Conservation (phyloP, 2,329 filamentous ascomycete species). For the Phyllosticta paracitricarpa region DNA sequence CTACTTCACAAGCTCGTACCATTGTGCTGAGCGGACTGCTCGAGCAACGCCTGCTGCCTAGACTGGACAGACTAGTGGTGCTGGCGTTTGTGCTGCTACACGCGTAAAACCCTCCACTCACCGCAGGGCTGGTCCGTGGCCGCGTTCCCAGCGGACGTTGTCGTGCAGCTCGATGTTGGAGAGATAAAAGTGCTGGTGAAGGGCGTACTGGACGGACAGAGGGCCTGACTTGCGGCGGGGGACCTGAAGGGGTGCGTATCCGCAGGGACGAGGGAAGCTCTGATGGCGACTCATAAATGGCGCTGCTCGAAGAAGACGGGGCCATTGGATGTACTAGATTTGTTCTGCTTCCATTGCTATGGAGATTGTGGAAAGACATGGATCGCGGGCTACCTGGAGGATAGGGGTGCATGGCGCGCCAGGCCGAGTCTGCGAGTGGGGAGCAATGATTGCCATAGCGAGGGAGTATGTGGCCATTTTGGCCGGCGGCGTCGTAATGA, state of each 20-base stretch:
- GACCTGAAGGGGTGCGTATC: background rate
- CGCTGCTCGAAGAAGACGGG: background rate
- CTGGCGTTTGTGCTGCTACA: background rate
- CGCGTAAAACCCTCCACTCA: background rate
- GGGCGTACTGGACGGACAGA: background rate
- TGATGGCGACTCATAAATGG: background rate
- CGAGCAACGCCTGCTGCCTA: background rate
- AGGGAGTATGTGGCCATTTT: slow-evolving; percentile 11
- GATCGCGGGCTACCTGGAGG: slow-evolving; percentile 6
- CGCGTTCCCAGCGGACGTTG: background rate
- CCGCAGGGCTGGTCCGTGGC: background rate
- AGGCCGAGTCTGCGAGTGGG: slow-evolving; percentile 17
- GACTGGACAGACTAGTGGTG: background rate
- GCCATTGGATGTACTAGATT: background rate
- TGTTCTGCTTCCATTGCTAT: background rate
- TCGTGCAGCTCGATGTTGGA: slow-evolving; percentile 2
- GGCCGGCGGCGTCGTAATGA: slow-evolving; percentile 9
- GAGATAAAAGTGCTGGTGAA: background rate
- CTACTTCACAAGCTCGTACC: slow-evolving; percentile 6
- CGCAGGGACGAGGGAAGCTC: background rate
- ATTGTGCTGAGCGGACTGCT: slow-evolving; percentile 5
- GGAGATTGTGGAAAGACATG: background rate
- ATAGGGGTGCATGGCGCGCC: slow-evolving; percentile 23
- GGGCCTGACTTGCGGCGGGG: background rate
- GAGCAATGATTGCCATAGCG: background rate